Evolutionary conservation across 306 rosid species (phyloP).

Genomic region (Corylus heterophylla): DNA sequence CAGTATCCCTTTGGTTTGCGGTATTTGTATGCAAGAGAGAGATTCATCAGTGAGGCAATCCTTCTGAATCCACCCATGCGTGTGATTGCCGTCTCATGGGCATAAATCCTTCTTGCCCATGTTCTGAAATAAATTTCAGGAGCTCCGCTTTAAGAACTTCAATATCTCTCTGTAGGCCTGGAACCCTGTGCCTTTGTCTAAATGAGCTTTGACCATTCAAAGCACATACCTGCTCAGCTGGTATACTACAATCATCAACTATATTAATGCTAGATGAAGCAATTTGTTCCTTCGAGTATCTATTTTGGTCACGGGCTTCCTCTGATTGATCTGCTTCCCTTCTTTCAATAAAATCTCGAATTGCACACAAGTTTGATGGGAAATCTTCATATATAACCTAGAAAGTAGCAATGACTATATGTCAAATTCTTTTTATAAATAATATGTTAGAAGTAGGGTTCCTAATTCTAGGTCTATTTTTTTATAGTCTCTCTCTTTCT

Average conservation of each 20-base stretch:
- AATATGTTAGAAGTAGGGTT: too few species aligned
- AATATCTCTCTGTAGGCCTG: conserved; percentile 80
- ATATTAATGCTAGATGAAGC: conserved; percentile 29
- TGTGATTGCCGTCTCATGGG: conserved; percentile 90
- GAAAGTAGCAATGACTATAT: conserved; percentile 4
- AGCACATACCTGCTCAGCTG: conserved; percentile 29
- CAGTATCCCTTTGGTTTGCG: conserved; percentile 94
- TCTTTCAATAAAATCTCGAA: conserved; percentile 73
- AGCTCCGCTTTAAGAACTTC: conserved; percentile 77
- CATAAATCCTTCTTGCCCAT: conserved; percentile 95
- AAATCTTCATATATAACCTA: conserved; percentile 94
- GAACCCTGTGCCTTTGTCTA: conserved; percentile 65
- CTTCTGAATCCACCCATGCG: conserved; percentile 91
- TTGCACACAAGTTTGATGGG: conserved; percentile 85
- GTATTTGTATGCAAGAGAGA: conserved; percentile 78
- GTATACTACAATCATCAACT: conserved; percentile 22
- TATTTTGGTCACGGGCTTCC: conserved; percentile 35
- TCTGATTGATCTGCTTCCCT: conserved; percentile 30
- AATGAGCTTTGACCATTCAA: conserved; percentile 35
- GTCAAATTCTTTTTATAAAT: not conserved
- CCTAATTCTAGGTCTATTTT: too few species aligned
- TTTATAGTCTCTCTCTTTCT: too few species aligned
- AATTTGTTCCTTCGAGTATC: conserved; percentile 34
- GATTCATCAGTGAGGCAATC: conserved; percentile 77
- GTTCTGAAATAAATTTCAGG: conserved; percentile 64